phyloP scores from a whole-genome alignment of 306 rosid genomes.

The Calophaca sinica region DNA sequence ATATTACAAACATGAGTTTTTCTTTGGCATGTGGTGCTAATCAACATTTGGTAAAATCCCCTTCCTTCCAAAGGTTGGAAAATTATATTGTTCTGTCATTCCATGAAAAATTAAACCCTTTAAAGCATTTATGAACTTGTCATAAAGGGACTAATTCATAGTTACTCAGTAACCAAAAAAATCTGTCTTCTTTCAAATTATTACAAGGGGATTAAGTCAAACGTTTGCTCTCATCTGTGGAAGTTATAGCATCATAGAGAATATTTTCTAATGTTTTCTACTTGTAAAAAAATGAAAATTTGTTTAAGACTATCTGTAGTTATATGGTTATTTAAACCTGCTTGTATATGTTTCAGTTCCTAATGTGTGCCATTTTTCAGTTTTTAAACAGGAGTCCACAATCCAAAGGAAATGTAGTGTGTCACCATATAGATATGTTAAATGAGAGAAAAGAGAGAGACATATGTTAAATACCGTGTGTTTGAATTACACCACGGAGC shows the following conservation, averaged over 20 bases:
- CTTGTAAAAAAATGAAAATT: background rate
- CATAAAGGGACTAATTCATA: constrained; percentile 26
- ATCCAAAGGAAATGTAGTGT: background rate
- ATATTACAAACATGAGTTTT: constrained; percentile 25
- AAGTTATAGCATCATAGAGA: constrained; percentile 19
- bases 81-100: constrained; percentile 37
- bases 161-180: constrained; percentile 20
- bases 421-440: constrained; percentile 5
- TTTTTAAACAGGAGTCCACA: constrained; percentile 30
- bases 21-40: constrained; percentile 36
- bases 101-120: constrained; percentile 28
- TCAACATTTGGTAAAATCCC: background rate
- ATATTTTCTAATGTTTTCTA: constrained; percentile 8
- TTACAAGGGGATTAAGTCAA: constrained; percentile 24
- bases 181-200: constrained; percentile 27
- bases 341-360: constrained; percentile 27
- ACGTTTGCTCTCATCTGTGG: background rate
- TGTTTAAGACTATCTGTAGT: constrained; percentile 18
- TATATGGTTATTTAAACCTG: constrained; percentile 26
- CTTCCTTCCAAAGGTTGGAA: constrained; percentile 19
- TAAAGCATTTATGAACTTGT: constrained; percentile 11
- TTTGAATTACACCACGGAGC: too few relatives aligned
- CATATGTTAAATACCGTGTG: too few relatives aligned
- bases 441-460: too few relatives aligned
- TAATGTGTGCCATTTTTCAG: constrained; percentile 25